Percentiles rank a stretch among this genome's conserved stretches.
Conservation (phyloP, 306 rosid genomes). For the Rubus idaeus region DNA sequence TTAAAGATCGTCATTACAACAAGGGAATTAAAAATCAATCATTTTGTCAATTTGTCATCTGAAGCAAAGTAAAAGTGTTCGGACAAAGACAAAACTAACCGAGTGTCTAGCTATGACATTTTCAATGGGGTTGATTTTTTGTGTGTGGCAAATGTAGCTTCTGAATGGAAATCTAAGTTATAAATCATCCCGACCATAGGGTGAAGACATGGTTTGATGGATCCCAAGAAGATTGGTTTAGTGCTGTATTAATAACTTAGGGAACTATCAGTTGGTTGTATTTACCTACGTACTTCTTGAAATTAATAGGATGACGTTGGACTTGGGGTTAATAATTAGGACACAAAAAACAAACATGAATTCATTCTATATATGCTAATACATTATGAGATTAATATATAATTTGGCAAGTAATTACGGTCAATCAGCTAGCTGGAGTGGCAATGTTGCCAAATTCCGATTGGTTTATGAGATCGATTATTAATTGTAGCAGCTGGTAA, state of each 20-base stretch:
- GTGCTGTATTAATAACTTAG: too few relatives aligned
- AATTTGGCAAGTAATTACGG: neutral
- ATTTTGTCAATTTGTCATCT: neutral
- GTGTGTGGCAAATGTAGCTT: neutral
- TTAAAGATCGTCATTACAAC: neutral
- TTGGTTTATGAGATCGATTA: neutral
- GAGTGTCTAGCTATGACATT: neutral
- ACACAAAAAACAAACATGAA: neutral
- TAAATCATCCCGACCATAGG: too few relatives aligned
- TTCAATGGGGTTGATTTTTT: neutral
- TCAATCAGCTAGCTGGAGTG: constrained; percentile 1
- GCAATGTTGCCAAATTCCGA: neutral
- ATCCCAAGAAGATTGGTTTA: too few relatives aligned
- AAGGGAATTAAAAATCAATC: neutral
- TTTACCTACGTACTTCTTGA: too few relatives aligned
- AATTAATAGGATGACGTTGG: neutral
- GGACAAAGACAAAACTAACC: neutral
- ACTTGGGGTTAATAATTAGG: neutral
- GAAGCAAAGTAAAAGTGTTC: neutral
- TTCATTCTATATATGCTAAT: neutral
- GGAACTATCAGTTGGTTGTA: too few relatives aligned
- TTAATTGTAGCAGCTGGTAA: neutral
- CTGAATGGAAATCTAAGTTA: too few relatives aligned
- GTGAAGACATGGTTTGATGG: too few relatives aligned
- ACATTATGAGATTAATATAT: neutral